These are phyloP conservation scores for Schizochytrium sp. DNA, from an alignment of 108 stramenopile genomes.

Conservation along the genomic window DNA sequence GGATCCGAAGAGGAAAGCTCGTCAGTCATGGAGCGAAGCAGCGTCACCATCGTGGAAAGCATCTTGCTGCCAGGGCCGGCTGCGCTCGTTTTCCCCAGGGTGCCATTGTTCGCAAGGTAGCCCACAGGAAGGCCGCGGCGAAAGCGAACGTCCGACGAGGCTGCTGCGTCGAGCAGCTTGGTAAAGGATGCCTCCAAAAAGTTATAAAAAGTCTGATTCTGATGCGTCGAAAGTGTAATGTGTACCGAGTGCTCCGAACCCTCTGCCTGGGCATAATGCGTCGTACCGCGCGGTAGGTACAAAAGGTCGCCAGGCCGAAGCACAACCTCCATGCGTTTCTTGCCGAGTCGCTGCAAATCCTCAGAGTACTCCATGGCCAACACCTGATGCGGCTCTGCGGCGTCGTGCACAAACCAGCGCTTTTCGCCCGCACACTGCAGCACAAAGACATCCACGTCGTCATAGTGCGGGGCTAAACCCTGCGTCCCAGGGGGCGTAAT, in stretches of 20 bases:
- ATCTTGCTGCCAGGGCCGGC: not conserved
- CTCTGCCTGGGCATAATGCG: constrained; percentile 80
- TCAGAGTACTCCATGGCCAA: not conserved
- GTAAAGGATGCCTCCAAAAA: constrained; percentile 75
- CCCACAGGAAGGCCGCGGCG: constrained; percentile 74
- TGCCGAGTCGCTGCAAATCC: not conserved
- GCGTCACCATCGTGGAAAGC: not conserved
- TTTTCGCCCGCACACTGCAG: constrained; percentile 78
- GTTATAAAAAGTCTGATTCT: constrained; percentile 81
- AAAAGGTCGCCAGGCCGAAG: constrained; percentile 74
- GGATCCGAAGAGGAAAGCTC: not conserved
- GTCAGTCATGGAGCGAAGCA: not conserved
- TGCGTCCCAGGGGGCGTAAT: constrained; percentile 76
- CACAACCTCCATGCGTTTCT: not conserved
- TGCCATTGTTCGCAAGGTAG: constrained; percentile 25
- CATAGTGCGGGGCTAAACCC: constrained; percentile 96
- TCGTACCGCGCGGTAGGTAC: constrained; percentile 89
- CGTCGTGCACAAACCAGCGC: constrained; percentile 73
- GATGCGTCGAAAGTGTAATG: constrained; percentile 81
- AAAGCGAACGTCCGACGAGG: constrained; percentile 48
- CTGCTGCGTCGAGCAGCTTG: constrained; percentile 68
- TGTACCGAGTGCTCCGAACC: constrained; percentile 69
- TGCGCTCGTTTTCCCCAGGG: not conserved
- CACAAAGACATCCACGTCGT: constrained; percentile 92
- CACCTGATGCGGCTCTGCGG: not conserved